phyloP scores from a whole-genome alignment of 2,329 filamentous ascomycete species.

The Apiospora rasikravindrae region DNA sequence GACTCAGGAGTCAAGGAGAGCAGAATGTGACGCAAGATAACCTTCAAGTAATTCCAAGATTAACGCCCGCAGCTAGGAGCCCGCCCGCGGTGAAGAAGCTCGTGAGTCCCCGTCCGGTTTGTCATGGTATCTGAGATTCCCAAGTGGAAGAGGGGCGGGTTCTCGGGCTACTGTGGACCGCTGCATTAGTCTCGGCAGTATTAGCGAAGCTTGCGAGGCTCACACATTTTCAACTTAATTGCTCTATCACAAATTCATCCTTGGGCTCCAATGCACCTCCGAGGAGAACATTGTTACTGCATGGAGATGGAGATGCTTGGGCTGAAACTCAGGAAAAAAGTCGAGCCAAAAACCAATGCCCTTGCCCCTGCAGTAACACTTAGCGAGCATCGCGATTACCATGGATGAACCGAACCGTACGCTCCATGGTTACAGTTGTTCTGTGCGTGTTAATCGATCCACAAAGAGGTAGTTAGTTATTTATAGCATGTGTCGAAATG shows the following conservation, averaged over 20 bases:
- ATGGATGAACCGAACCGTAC: not conserved
- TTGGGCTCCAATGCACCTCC: not conserved
- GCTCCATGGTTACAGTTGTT: not conserved
- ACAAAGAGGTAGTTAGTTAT: not conserved
- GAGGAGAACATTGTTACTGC: not conserved
- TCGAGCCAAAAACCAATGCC: not conserved
- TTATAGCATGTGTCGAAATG: not conserved
- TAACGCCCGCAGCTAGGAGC: not conserved
- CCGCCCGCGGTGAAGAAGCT: slow-evolving; percentile 1
- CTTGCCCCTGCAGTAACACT: not conserved
- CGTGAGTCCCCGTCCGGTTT: not conserved
- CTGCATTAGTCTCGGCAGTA: slow-evolving; percentile 6
- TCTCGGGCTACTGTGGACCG: slow-evolving; percentile 16
- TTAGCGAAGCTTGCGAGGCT: slow-evolving; percentile 8
- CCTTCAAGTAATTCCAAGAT: not conserved
- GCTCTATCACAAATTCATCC: not conserved
- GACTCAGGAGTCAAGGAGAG: not conserved
- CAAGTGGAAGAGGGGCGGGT: not conserved
- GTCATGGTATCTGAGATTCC: not conserved
- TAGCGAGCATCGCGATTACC: not conserved
- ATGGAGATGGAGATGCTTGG: not conserved
- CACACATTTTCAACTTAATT: not conserved
- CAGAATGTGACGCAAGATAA: not conserved
- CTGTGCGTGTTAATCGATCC: not conserved
- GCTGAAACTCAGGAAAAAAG: not conserved